Conservation (phyloP, 495 filamentous ascomycete genomes). For the Talaromyces ruber region DNA sequence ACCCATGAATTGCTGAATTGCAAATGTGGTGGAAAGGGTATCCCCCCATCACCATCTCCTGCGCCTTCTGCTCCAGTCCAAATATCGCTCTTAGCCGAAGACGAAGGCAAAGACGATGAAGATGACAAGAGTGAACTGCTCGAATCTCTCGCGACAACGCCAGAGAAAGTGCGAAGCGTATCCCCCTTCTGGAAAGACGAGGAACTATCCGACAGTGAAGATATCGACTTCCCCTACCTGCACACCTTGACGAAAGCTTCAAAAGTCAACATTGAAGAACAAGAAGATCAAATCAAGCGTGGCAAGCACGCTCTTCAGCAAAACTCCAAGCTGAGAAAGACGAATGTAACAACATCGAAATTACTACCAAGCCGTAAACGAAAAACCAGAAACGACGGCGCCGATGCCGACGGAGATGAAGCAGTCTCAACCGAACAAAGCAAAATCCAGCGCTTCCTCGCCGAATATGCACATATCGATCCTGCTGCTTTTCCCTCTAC, state of each 20-base stretch:
- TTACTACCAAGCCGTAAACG: slow-evolving; percentile 7
- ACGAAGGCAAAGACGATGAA: slow-evolving; percentile 13
- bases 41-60: not conserved
- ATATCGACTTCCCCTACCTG: slow-evolving; percentile 32
- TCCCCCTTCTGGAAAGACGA: slow-evolving; percentile 13
- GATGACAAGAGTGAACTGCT: not conserved
- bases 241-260: slow-evolving; percentile 45
- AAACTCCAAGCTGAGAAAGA: too few species aligned
- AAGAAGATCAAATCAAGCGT: slow-evolving; percentile 42
- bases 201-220: slow-evolving; percentile 20
- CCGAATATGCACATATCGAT: slow-evolving; percentile 62
- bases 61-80: not conserved
- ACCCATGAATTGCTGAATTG: slow-evolving; percentile 69
- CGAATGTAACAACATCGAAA: not conserved
- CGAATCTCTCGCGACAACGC: not conserved
- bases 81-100: slow-evolving; percentile 5
- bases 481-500: slow-evolving; percentile 24
- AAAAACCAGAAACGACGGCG: not conserved
- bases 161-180: not conserved
- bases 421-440: slow-evolving; percentile 18
- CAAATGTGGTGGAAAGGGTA: slow-evolving; percentile 52
- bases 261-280: slow-evolving; percentile 52
- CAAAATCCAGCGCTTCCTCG: slow-evolving; percentile 50
- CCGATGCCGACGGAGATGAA: not conserved
- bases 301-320: slow-evolving; percentile 11